These are phyloP conservation scores for Psilocybe cubensis DNA, from an alignment of 768 basidiomycete species.

Conservation along the genomic window DNA sequence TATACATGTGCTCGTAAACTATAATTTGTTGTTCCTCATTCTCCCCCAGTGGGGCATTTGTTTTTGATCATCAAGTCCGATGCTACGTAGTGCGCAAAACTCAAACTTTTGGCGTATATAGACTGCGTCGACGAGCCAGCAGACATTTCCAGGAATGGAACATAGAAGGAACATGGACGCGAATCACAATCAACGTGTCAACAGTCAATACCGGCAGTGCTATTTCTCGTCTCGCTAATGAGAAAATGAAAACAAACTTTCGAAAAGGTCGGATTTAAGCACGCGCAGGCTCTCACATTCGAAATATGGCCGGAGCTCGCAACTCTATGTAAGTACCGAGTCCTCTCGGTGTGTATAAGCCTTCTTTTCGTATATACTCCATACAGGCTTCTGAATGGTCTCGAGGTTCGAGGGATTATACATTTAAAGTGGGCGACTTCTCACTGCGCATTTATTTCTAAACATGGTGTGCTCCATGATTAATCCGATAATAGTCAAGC, in stretches of 20 bases:
- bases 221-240: not conserved
- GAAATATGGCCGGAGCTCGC: not conserved
- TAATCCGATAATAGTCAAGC: not conserved
- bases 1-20: not conserved
- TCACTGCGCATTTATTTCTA: slow-evolving; percentile 1
- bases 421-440: not conserved
- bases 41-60: not conserved
- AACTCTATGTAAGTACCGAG: not conserved
- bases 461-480: not conserved
- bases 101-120: not conserved
- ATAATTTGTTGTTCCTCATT: not conserved
- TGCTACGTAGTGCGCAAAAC: not conserved
- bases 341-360: not conserved
- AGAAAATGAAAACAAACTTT: not conserved
- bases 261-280: not conserved
- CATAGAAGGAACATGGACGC: too few relatives aligned
- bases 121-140: not conserved
- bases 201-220: too few relatives aligned
- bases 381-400: not conserved
- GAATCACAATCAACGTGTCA: too few relatives aligned
- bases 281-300: not conserved
- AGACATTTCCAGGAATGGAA: not conserved
- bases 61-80: slow-evolving; percentile 1
- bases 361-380: too few relatives aligned
- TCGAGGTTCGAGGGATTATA: too few relatives aligned